These are phyloP conservation scores for Myriosclerotinia scirpicola DNA, from an alignment of 2,329 filamentous ascomycete species.

Conservation along the genomic window DNA sequence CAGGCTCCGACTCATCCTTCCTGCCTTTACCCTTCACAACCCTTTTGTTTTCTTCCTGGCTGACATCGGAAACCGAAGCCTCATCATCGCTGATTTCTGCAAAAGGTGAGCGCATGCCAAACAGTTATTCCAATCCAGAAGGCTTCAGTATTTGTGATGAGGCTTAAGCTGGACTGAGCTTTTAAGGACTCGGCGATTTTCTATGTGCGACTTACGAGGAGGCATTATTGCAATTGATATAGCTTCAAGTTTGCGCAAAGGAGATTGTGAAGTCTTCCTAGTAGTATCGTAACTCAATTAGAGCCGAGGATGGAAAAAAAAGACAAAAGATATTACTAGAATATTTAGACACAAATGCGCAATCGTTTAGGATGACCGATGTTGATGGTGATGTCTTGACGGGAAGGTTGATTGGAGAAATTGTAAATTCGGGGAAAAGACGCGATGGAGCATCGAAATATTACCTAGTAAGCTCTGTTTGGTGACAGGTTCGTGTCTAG, in stretches of 20 bases:
- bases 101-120: slow-evolving; percentile 30
- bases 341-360: background rate
- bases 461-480: background rate
- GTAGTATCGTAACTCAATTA: background rate
- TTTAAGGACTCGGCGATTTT: background rate
- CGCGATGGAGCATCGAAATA: background rate
- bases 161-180: background rate
- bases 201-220: slow-evolving; percentile 37
- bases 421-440: background rate
- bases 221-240: slow-evolving; percentile 32
- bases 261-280: background rate
- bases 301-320: background rate
- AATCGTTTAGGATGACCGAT: background rate
- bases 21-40: slow-evolving; percentile 21
- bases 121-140: slow-evolving; percentile 21
- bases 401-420: background rate
- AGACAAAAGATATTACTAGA: background rate
- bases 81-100: slow-evolving; percentile 38
- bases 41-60: slow-evolving; percentile 27
- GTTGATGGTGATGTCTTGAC: background rate
- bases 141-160: background rate
- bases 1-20: slow-evolving; percentile 32
- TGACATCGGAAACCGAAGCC: slow-evolving; percentile 42
- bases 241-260: slow-evolving; percentile 5
- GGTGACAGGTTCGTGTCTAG: slow-evolving; percentile 10